phyloP scores from a whole-genome alignment of 106 monocot species.

The Narthecium ossifragum region DNA sequence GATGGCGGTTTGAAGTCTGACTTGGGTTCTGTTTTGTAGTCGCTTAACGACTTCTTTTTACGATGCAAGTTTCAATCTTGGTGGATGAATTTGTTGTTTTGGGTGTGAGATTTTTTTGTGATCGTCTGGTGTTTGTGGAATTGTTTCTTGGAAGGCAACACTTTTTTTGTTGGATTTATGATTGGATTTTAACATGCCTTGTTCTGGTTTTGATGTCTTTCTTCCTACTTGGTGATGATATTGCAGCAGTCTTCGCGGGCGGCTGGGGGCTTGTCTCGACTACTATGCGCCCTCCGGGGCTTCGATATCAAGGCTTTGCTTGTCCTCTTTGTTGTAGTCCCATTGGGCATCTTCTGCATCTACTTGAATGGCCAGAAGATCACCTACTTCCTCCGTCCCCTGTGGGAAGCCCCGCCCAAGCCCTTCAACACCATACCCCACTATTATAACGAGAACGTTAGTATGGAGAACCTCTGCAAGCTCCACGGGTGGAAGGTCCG shows the following conservation, averaged over 20 bases:
- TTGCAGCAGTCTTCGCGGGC: conserved; percentile 49
- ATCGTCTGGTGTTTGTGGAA: no score
- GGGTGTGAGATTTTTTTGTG: no score
- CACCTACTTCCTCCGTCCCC: conserved; percentile 74
- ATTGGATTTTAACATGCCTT: neutral
- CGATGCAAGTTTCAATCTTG: no score
- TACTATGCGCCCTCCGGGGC: conserved; percentile 57
- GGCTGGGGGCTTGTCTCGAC: conserved; percentile 36
- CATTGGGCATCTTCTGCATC: conserved; percentile 38
- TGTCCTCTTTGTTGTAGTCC: conserved; percentile 48
- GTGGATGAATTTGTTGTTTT: no score
- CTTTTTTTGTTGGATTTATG: neutral
- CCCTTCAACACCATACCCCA: conserved; percentile 83
- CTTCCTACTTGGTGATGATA: neutral
- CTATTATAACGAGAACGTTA: conserved; percentile 64
- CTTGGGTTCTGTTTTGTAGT: no score
- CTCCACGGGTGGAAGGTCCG: conserved; percentile 89
- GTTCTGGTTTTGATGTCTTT: neutral
- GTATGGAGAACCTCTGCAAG: conserved; percentile 58
- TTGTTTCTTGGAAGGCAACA: no score
- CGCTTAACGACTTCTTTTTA: no score
- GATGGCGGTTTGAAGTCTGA: no score
- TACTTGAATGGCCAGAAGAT: conserved; percentile 80
- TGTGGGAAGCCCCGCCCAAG: conserved; percentile 81
- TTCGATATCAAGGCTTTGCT: conserved; percentile 58